These are phyloP conservation scores for Yarrowia osloensis DNA, from an alignment of 805 yeast species.

Conservation along the genomic window DNA sequence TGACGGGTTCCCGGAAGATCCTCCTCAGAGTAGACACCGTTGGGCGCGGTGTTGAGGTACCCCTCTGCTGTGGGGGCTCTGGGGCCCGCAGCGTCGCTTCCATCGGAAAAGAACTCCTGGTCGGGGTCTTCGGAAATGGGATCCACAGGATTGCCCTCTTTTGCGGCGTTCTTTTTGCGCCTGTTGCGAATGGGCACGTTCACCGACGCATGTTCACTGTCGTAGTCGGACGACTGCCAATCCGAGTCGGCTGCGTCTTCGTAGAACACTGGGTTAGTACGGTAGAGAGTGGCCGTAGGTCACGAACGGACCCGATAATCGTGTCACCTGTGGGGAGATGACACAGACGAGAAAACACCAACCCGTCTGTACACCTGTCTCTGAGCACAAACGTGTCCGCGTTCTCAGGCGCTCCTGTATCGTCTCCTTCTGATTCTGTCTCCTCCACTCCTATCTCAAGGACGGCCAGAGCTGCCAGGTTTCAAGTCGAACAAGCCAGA, in stretches of 20 bases:
- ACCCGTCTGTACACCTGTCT: too few species aligned
- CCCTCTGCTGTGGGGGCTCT: slow-evolving; percentile 7
- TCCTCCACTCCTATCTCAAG: too few species aligned
- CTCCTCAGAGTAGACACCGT: background rate
- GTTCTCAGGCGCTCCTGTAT: too few species aligned
- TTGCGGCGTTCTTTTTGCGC: background rate
- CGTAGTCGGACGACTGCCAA: slow-evolving; percentile 28
- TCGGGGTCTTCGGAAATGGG: slow-evolving; percentile 18
- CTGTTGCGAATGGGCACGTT: slow-evolving; percentile 4
- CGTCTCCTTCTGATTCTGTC: too few species aligned
- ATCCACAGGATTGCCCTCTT: background rate
- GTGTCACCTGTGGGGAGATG: too few species aligned
- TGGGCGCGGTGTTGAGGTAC: slow-evolving; percentile 11
- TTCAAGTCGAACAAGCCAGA: too few species aligned
- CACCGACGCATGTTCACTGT: slow-evolving; percentile 18
- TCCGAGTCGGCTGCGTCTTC: slow-evolving; percentile 26
- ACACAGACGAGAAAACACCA: too few species aligned
- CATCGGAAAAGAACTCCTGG: slow-evolving; percentile 4
- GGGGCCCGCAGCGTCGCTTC: slow-evolving; percentile 10
- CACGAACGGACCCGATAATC: too few species aligned
- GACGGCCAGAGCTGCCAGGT: too few species aligned
- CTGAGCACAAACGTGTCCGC: too few species aligned
- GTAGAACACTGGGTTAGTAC: slow-evolving; percentile 11
- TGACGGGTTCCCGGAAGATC: background rate
- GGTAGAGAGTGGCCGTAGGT: too few species aligned